A percentile compares a stretch with the other conserved stretches of the same genome.
Conservation (phyloP, 345 rosid species). For the Bruguiera parviflora region DNA sequence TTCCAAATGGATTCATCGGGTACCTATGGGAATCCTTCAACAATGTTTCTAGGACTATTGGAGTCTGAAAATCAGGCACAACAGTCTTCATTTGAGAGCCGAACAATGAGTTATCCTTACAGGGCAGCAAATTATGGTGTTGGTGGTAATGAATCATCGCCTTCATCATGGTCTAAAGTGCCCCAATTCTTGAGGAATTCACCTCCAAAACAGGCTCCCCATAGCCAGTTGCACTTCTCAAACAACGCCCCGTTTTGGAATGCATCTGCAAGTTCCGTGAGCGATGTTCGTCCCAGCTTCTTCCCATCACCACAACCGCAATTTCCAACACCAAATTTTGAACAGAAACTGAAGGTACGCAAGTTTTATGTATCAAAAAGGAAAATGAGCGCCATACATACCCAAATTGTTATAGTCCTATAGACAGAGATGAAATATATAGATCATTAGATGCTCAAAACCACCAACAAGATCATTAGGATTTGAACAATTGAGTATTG, state of each 20-base stretch:
- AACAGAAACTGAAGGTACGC: slow-evolving; percentile 35
- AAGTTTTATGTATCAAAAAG: neutral
- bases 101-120: slow-evolving; percentile 31
- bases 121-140: slow-evolving; percentile 33
- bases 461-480: slow-evolving; percentile 26
- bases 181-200: slow-evolving; percentile 61
- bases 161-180: slow-evolving; percentile 54
- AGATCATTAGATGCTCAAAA: neutral
- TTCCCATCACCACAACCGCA: slow-evolving; percentile 57
- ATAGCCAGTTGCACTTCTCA: slow-evolving; percentile 69
- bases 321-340: slow-evolving; percentile 41
- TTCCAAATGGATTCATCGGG: slow-evolving; percentile 46
- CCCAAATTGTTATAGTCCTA: neutral
- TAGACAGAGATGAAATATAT: neutral
- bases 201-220: slow-evolving; percentile 53
- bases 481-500: slow-evolving; percentile 1
- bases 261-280: slow-evolving; percentile 45
- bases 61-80: slow-evolving; percentile 38
- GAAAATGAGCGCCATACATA: slow-evolving; percentile 5
- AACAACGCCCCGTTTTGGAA: slow-evolving; percentile 95
- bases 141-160: slow-evolving; percentile 32
- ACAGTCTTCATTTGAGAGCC: slow-evolving; percentile 31
- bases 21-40: slow-evolving; percentile 49
- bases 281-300: slow-evolving; percentile 56
- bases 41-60: slow-evolving; percentile 51